Percentiles rank a stretch among this genome's conserved stretches.
Evolutionary conservation across 495 filamentous ascomycete genomes (phyloP).

Genomic region (Annulohypoxylon moriforme): DNA sequence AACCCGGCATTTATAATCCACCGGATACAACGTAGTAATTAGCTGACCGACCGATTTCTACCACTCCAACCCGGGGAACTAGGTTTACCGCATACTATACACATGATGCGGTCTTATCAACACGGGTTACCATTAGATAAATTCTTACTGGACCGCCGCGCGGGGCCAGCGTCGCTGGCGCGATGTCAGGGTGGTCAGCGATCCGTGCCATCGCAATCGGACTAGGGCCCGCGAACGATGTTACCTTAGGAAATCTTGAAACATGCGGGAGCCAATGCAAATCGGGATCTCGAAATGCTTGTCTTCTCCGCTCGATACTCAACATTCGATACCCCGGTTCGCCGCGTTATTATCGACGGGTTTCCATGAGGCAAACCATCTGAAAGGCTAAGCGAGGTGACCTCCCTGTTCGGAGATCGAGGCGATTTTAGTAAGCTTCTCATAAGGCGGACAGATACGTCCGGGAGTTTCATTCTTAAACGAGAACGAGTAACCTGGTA

Average conservation of each 20-base stretch:
- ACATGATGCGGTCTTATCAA: constrained; percentile 17
- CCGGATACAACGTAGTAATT: constrained; percentile 29
- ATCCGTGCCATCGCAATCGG: constrained; percentile 24
- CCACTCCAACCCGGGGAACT: constrained; percentile 1
- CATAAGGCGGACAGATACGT: not conserved
- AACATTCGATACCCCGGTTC: constrained; percentile 10
- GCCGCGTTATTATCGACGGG: not conserved
- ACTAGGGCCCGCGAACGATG: constrained; percentile 26
- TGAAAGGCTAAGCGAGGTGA: not conserved
- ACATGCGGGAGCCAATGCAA: constrained; percentile 29
- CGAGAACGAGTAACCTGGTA: not conserved
- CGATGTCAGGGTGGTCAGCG: constrained; percentile 19
- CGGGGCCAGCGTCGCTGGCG: not conserved
- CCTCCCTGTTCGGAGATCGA: not conserved
- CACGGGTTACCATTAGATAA: constrained; percentile 7
- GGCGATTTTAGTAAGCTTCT: not conserved
- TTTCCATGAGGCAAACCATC: not conserved
- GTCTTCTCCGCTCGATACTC: constrained; percentile 10
- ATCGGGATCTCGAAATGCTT: constrained; percentile 18
- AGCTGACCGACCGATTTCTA: constrained; percentile 12
- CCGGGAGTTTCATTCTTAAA: not conserved
- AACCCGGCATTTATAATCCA: constrained; percentile 22
- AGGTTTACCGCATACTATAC: constrained; percentile 3
- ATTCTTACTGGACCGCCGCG: constrained; percentile 22
- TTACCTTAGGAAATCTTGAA: constrained; percentile 12